Conservation (phyloP, 257 asterid species). For the Solanum virginianum region DNA sequence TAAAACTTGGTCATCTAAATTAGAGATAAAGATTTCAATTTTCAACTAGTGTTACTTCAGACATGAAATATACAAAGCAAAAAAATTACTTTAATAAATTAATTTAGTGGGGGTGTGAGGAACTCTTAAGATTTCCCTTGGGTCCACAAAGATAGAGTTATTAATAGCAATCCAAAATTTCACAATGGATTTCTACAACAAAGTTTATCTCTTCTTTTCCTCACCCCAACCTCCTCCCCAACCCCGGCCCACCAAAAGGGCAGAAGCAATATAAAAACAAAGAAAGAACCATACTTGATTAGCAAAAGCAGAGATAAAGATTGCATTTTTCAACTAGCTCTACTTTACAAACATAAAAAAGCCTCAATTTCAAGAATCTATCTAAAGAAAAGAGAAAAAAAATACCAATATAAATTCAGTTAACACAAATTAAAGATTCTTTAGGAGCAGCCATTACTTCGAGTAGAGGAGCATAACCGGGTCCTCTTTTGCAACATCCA, state of each 20-base stretch:
- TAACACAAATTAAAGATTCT: constrained; percentile 80
- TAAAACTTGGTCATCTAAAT: not conserved
- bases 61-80: not conserved
- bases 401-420: constrained; percentile 73
- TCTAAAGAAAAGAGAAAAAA: too few species aligned
- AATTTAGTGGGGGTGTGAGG: not conserved
- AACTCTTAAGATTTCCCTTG: not conserved
- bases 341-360: not conserved
- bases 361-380: not conserved
- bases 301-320: not conserved
- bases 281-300: not conserved
- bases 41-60: not conserved
- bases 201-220: not conserved
- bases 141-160: not conserved
- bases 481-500: constrained; percentile 62
- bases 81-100: too few species aligned
- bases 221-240: not conserved
- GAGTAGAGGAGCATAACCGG: constrained; percentile 82
- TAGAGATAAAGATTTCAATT: not conserved
- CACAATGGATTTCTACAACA: too few species aligned
- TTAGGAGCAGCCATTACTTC: constrained; percentile 92
- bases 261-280: not conserved
- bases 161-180: too few species aligned
- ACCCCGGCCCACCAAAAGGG: not conserved
- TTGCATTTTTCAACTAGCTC: not conserved